phyloP scores from a whole-genome alignment of 179 eudicot species.

The Beta corolliflora region DNA sequence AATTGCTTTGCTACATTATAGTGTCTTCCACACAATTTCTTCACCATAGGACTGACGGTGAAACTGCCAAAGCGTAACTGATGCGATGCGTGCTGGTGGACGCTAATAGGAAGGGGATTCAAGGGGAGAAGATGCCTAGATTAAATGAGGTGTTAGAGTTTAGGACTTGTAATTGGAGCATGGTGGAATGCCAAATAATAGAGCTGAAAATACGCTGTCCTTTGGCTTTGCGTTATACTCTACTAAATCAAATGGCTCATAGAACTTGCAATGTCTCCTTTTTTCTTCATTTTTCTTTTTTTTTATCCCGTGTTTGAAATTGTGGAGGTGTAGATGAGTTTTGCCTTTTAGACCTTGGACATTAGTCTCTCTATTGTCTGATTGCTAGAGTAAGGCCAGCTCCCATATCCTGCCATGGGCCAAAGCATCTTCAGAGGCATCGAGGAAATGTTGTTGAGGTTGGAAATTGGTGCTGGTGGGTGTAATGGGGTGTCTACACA shows the following conservation, averaged over 20 bases:
- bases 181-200: not conserved
- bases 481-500: not conserved
- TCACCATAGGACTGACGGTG: not conserved
- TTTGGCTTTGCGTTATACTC: not conserved
- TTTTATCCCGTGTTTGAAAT: too few relatives aligned
- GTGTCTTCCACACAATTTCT: not conserved
- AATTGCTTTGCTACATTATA: not conserved
- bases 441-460: not conserved
- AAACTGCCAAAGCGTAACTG: not conserved
- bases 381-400: too few relatives aligned
- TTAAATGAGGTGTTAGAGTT: not conserved
- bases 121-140: not conserved
- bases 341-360: too few relatives aligned
- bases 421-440: not conserved
- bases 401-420: too few relatives aligned
- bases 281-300: too few relatives aligned
- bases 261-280: too few relatives aligned
- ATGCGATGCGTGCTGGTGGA: not conserved
- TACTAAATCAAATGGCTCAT: not conserved
- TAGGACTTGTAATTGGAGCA: not conserved
- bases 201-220: not conserved
- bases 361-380: too few relatives aligned
- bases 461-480: not conserved
- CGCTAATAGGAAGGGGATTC: not conserved
- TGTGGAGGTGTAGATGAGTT: not conserved